phyloP scores from a whole-genome alignment of 1,284 basidiomycete species.

The Uromyces viciae-fabae region DNA sequence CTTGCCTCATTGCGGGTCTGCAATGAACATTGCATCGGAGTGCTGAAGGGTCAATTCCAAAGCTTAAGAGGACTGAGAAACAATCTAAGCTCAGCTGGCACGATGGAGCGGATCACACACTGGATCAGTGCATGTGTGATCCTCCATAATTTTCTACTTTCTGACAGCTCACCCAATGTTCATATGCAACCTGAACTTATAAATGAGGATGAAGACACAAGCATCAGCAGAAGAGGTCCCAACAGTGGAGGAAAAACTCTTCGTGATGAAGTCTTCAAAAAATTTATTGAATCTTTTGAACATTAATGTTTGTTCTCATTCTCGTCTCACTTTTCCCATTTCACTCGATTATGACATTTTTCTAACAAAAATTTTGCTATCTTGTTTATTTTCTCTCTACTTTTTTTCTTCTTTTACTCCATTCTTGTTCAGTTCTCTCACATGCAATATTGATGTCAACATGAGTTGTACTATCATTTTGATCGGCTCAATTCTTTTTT shows the following conservation, averaged over 20 bases:
- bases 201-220: not conserved
- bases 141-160: not conserved
- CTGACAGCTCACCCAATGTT: not conserved
- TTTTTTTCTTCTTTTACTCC: too few relatives aligned
- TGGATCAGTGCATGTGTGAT: not conserved
- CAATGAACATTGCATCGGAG: not conserved
- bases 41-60: not conserved
- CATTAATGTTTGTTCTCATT: too few relatives aligned
- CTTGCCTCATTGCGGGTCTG: not conserved
- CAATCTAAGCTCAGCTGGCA: not conserved
- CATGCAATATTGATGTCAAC: too few relatives aligned
- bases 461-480: too few relatives aligned
- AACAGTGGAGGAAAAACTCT: not conserved
- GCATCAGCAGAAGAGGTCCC: not conserved
- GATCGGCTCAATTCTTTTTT: too few relatives aligned
- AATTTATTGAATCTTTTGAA: not conserved
- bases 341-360: too few relatives aligned
- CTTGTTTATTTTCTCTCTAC: too few relatives aligned
- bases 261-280: not conserved
- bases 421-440: too few relatives aligned
- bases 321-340: too few relatives aligned
- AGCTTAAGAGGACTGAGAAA: not conserved
- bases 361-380: too few relatives aligned
- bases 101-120: not conserved
- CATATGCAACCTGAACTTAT: not conserved